Conservation (phyloP, 495 filamentous ascomycete genomes). For the Penicillium turbatum region DNA sequence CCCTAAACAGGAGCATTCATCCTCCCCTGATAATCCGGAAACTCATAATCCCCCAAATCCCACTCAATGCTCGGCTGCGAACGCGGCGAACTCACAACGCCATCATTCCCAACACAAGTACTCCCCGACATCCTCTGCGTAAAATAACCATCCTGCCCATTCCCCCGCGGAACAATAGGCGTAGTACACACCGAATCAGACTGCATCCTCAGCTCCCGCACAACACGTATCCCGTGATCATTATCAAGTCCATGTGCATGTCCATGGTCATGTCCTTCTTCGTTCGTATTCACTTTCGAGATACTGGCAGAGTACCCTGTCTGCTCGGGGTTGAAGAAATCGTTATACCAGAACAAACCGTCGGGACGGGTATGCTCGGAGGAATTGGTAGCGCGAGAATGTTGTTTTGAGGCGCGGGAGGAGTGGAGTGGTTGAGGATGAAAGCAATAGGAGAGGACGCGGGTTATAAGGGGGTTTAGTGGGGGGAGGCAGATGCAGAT, state of each 20-base stretch:
- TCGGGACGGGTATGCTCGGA: conserved; percentile 7
- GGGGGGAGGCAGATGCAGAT: conserved; percentile 80
- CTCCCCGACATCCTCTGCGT: not conserved
- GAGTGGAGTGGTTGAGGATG: conserved; percentile 18
- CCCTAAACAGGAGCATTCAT: conserved; percentile 26
- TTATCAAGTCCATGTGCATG: not conserved
- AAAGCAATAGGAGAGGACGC: conserved; percentile 56
- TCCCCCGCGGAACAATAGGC: no score
- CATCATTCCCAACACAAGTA: not conserved
- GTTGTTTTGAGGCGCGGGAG: conserved; percentile 13
- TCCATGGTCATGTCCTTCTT: not conserved
- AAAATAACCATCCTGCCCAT: no score
- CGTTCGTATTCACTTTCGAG: conserved; percentile 7
- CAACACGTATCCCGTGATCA: conserved; percentile 30
- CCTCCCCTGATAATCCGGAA: conserved; percentile 27
- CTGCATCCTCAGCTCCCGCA: conserved; percentile 29
- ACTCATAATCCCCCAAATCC: conserved; percentile 28
- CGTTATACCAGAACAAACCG: conserved; percentile 22
- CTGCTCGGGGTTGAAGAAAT: conserved; percentile 15
- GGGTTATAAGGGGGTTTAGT: conserved; percentile 70
- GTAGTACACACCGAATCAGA: conserved; percentile 8
- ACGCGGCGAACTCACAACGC: not conserved
- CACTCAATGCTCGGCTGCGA: conserved; percentile 18
- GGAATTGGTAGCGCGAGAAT: conserved; percentile 5
- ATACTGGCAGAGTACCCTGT: conserved; percentile 29